Base-by-base conservation (phyloP, 805 yeast genomes). In the Tetrapisispora taiwanensis region DNA sequence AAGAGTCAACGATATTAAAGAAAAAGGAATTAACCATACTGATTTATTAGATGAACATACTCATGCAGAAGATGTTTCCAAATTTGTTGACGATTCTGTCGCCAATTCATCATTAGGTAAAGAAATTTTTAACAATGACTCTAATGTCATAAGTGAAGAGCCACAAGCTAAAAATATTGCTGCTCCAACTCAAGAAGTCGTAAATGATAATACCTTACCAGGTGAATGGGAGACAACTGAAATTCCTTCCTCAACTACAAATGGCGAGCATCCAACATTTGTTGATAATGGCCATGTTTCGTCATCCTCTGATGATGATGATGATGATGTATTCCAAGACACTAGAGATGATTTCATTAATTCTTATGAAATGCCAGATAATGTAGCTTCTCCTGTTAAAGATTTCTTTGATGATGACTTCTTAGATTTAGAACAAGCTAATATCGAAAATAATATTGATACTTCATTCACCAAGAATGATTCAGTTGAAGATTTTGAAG, bases 381-480 rank as follows among this genome's bases (percentile, higher is more conserved):
- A 17, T 26, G 36, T 12, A 5, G 20, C n/a, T 14, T 32, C 32
- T 20, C 42, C 59, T 10, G 41, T 10, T 7, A 48, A 46, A 38
- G 59, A 57, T 46, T 56, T 51, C 17, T 69, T 68, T 48, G 73
- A 65, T 46, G 71, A 67, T 49, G 73, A 68, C 36, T 72, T 72
- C 53, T 68, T 62, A 27, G 75, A 67, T 13, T 54, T 71, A 46
- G 73, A 68, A 44, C 70, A 68, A 39, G 71, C 71, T 28, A 71
- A 73, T 6, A 65, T 69, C 1, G 66, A 61, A 30, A 71, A 64
- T 20, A 43, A 52, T 31, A 55, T 42, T 12, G 42, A 37, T 3
- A 4, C 2, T 22, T 48, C 52, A 31, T 47, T 52, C 30, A 48
- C 46, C 20, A 52, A 52, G 14, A 55, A 51, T 8, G 36, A 52